phyloP scores from a whole-genome alignment of 164 flowering plant species.

The Paratinospora sagittata region DNA sequence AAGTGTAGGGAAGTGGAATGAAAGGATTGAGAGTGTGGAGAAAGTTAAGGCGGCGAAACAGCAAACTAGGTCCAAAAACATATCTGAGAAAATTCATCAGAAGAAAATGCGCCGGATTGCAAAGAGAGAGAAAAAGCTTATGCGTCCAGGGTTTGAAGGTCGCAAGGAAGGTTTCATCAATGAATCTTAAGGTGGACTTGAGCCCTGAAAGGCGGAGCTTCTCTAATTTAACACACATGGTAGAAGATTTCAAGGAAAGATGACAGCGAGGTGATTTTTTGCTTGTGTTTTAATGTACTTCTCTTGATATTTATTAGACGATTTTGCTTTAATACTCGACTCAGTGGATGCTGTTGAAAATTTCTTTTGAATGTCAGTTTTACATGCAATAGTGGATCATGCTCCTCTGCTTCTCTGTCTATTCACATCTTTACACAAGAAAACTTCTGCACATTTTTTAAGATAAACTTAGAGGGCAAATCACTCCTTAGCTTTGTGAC shows the following conservation, averaged over 20 bases:
- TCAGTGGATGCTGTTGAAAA: background rate
- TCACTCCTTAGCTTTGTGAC: background rate
- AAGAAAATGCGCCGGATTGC: conserved; percentile 72
- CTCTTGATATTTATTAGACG: background rate
- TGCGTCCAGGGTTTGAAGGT: conserved; percentile 96
- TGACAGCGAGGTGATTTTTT: background rate
- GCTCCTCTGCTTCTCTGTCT: background rate
- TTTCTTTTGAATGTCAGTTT: background rate
- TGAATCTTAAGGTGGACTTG: conserved; percentile 20
- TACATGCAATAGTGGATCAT: background rate
- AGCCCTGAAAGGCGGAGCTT: background rate
- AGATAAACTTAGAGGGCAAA: background rate
- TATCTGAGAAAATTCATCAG: conserved; percentile 45
- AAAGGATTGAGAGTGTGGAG: conserved; percentile 45
- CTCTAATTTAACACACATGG: too few relatives aligned
- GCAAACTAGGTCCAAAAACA: conserved; percentile 54
- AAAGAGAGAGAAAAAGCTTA: conserved; percentile 85
- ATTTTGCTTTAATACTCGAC: background rate
- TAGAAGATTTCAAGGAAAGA: background rate
- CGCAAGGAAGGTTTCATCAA: conserved; percentile 69
- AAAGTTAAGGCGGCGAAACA: conserved; percentile 60
- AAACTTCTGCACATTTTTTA: background rate
- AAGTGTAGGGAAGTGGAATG: conserved; percentile 78
- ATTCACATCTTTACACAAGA: background rate
- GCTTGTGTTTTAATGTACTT: background rate